phyloP scores from a whole-genome alignment of 257 asterid species.

The Rhazya stricta region DNA sequence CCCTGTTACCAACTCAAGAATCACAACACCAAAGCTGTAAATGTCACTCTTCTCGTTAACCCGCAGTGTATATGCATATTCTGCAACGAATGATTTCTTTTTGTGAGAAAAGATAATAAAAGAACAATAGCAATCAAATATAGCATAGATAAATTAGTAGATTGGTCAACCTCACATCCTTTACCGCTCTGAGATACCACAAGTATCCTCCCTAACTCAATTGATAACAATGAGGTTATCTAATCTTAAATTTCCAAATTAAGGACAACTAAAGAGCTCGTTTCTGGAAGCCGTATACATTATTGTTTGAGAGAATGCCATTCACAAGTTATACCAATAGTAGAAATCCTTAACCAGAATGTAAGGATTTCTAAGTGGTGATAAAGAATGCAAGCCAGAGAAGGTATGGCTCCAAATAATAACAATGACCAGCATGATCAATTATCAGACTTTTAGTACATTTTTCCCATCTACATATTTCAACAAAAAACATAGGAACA shows the following conservation, averaged over 20 bases:
- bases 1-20: constrained; percentile 72
- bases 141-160: neutral
- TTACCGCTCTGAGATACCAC: neutral
- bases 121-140: neutral
- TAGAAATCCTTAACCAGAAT: neutral
- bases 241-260: neutral
- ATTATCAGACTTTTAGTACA: neutral
- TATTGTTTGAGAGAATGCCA: neutral
- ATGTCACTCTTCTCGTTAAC: constrained; percentile 95
- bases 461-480: neutral
- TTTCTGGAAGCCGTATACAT: neutral
- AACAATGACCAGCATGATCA: neutral
- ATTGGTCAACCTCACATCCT: neutral
- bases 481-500: neutral
- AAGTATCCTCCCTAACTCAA: neutral
- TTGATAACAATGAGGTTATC: neutral
- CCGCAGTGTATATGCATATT: constrained; percentile 82
- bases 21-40: constrained; percentile 86
- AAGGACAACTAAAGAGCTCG: neutral
- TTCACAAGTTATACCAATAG: neutral
- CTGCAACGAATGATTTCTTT: constrained; percentile 34
- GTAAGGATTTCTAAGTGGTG: neutral
- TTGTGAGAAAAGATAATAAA: neutral
- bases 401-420: neutral
- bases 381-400: neutral